Evolutionary conservation across 139 green algal species (phyloP), one percentile per base, ranked within the genome.

Genomic region (Parachlorella kessleri): DNA sequence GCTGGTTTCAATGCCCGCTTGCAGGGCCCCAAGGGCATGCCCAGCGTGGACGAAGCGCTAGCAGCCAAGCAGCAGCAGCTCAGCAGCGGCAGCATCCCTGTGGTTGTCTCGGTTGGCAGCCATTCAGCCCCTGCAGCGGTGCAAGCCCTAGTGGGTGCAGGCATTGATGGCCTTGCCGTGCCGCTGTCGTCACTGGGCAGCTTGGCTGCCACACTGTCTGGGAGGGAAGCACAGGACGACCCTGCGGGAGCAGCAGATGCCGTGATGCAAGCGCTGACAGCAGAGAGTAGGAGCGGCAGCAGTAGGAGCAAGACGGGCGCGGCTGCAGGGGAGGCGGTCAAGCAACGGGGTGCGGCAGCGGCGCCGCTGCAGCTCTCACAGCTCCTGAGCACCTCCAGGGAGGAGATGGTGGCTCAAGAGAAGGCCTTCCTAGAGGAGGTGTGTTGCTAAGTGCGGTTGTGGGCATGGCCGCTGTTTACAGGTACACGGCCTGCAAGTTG

Each of bases 51-150:
- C 1, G 84, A 84, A 5, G 73, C 86, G 1, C 4, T 65, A n/a
- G 86, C 77, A 26, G 83, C 88, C 3, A 74, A 72, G 26, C 37
- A 38, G 28, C 79, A 85, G 39, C 91, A 95, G 82, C 85, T 84
- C 77, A 93, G 87, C 70, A 90, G 88, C 70, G 90, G 78, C 72
- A 80, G 86, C 76, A 92, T 95, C 63, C 88, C 90, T 5, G 71
- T 88, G 40, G 42, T 87, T 28, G 77, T 65, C 6, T 76, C 77
- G 18, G 21, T 66, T 21, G 66, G 65, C 37, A 75, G 66, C 33
- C 81, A 40, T 33, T 76, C 75, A 9, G n/a, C 3, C 18, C 8
- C 4, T 32, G 54, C 36, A 8, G 70, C 66, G 41, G 64, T 77
- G 48, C 21, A 23, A 6, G 48, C 28, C 39, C 67, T 88, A 53